Evolutionary conservation across 2,329 filamentous ascomycete species (phyloP).

Genomic region (Rosellinia necatrix): DNA sequence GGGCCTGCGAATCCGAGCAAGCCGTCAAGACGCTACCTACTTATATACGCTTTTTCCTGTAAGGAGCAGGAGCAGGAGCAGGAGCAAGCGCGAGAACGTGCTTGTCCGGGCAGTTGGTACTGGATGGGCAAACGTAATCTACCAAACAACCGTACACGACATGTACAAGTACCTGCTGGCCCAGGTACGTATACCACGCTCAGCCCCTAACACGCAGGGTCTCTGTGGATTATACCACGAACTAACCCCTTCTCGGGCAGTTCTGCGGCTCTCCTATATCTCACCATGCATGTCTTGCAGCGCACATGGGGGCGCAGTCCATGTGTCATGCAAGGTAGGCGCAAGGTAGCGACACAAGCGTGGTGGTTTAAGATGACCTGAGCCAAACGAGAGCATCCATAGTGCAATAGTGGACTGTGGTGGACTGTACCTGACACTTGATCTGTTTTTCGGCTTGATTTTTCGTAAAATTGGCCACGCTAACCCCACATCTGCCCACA

Average conservation of each 20-base stretch:
- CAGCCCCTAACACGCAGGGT: neutral
- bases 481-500: too few relatives aligned
- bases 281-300: neutral
- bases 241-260: neutral
- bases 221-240: neutral
- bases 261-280: neutral
- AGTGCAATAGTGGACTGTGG: too few relatives aligned
- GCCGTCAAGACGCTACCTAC: neutral
- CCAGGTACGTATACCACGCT: neutral
- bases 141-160: neutral
- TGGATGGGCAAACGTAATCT: neutral
- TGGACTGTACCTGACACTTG: too few relatives aligned
- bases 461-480: too few relatives aligned
- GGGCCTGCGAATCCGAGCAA: neutral
- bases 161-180: neutral
- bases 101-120: neutral
- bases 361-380: constrained; percentile 8
- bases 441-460: too few relatives aligned
- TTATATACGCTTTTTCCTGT: neutral
- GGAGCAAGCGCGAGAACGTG: too few relatives aligned
- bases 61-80: too few relatives aligned
- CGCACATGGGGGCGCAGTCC: neutral
- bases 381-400: neutral
- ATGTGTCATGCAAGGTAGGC: neutral
- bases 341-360: neutral